A percentile compares a stretch with the other conserved stretches of the same genome.
Conservation (phyloP, 2,329 filamentous ascomycete species). For the Colletotrichum tanaceti region DNA sequence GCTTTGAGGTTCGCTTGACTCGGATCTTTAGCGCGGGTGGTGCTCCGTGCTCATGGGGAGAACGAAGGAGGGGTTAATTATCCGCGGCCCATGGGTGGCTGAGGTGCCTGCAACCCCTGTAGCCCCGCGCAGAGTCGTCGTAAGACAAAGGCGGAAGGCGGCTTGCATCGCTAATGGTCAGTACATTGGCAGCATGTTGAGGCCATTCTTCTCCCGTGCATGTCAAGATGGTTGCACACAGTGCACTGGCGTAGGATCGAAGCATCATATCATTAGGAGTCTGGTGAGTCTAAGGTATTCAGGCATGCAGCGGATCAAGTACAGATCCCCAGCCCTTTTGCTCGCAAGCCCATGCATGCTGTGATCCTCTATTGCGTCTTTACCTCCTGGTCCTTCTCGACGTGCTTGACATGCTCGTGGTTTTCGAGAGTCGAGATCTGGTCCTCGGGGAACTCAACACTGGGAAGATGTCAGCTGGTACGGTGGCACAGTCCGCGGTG, state of each 20-base stretch:
- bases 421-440: conserved; percentile 72
- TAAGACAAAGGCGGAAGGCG: conserved; percentile 21
- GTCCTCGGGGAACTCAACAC: conserved; percentile 78
- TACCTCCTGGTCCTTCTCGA: conserved; percentile 80
- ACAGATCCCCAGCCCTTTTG: conserved; percentile 1
- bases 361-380: conserved; percentile 71
- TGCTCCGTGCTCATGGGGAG: conserved; percentile 23
- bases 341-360: background rate
- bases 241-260: background rate
- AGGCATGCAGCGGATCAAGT: conserved; percentile 16
- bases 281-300: conserved; percentile 18
- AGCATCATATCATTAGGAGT: conserved; percentile 29
- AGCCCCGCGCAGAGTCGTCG: conserved; percentile 17
- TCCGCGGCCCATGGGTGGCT: background rate
- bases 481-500: background rate
- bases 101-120: conserved; percentile 9
- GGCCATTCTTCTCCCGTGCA: background rate
- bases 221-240: background rate
- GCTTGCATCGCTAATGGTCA: conserved; percentile 1
- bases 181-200: background rate
- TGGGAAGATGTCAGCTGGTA: conserved; percentile 51
- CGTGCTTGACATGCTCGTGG: conserved; percentile 76
- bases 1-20: conserved; percentile 27
- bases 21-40: conserved; percentile 16
- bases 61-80: background rate